phyloP scores from a whole-genome alignment of 73 alveolate species.

The Paramecium sexaurelia region DNA sequence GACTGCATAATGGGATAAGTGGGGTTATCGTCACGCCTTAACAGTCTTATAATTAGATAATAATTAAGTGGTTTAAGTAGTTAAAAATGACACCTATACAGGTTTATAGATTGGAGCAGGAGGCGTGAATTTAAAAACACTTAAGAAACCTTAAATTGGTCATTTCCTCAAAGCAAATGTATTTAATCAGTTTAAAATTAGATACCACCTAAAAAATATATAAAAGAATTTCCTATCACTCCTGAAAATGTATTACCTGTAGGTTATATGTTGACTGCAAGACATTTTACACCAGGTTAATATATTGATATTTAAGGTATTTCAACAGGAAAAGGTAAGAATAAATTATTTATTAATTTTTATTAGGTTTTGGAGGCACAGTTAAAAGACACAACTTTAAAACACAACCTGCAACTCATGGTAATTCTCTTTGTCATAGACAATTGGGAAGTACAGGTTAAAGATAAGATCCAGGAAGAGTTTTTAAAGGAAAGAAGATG shows the following conservation, averaged over 20 bases:
- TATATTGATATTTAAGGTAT: slow-evolving; percentile 79
- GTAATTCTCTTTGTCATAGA: slow-evolving; percentile 86
- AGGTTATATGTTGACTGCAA: slow-evolving; percentile 83
- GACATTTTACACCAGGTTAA: slow-evolving; percentile 83
- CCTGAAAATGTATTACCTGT: slow-evolving; percentile 82
- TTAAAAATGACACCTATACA: slow-evolving; percentile 71
- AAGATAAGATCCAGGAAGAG: slow-evolving; percentile 88
- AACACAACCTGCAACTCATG: slow-evolving; percentile 81
- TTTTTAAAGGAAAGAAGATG: slow-evolving; percentile 88
- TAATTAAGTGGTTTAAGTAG: slow-evolving; percentile 84
- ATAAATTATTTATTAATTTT: neutral
- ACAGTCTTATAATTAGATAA: slow-evolving; percentile 86
- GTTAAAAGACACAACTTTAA: slow-evolving; percentile 89
- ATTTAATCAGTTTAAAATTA: neutral
- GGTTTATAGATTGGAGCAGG: slow-evolving; percentile 84
- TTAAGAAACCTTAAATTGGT: slow-evolving; percentile 83
- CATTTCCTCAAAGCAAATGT: slow-evolving; percentile 77
- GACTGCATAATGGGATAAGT: slow-evolving; percentile 86
- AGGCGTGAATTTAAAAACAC: slow-evolving; percentile 70
- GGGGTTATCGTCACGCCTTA: slow-evolving; percentile 85
- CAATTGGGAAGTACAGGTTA: slow-evolving; percentile 85
- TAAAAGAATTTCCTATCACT: slow-evolving; percentile 81
- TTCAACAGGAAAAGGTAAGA: slow-evolving; percentile 82
- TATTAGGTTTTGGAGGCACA: slow-evolving; percentile 73
- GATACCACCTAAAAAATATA: slow-evolving; percentile 80